These are phyloP conservation scores for Fusarium begoniae DNA, from an alignment of 2,329 filamentous ascomycete species.

Conservation along the genomic window DNA sequence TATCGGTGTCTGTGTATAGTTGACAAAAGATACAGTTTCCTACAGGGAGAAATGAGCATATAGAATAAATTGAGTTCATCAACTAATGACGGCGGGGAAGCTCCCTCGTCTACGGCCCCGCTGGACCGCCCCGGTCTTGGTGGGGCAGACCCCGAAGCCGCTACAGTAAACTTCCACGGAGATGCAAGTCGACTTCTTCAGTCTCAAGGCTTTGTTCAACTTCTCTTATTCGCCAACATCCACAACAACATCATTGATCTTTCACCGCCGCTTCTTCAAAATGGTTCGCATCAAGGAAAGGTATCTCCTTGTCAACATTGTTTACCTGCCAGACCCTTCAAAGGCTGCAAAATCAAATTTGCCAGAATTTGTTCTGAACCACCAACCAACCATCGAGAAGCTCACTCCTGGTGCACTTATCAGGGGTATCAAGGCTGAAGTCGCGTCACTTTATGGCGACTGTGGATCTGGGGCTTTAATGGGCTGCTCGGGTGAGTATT, in stretches of 20 bases:
- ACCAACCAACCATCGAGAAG: constrained; percentile 78
- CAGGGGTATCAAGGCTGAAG: constrained; percentile 74
- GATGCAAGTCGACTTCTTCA: constrained; percentile 15
- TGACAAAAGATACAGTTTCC: not conserved
- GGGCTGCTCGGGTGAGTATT: constrained; percentile 69
- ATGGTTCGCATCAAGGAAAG: constrained; percentile 98
- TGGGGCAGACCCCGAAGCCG: constrained; percentile 31
- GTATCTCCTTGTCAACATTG: constrained; percentile 92
- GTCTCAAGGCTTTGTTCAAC: constrained; percentile 9
- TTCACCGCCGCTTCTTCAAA: not conserved
- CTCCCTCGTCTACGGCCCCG: constrained; percentile 32
- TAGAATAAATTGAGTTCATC: constrained; percentile 3
- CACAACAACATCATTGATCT: not conserved
- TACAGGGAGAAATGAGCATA: not conserved
- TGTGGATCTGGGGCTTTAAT: constrained; percentile 82
- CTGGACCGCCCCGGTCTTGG: constrained; percentile 30
- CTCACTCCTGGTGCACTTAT: constrained; percentile 73
- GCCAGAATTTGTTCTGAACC: constrained; percentile 75
- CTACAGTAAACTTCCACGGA: constrained; percentile 16
- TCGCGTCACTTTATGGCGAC: constrained; percentile 83
- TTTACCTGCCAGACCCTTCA: constrained; percentile 74
- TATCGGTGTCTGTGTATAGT: no score
- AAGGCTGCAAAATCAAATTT: constrained; percentile 49
- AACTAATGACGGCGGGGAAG: constrained; percentile 32
- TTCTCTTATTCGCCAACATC: not conserved